Base-by-base conservation (phyloP, 2,329 filamentous ascomycete genomes). In the Beauveria sp. region DNA sequence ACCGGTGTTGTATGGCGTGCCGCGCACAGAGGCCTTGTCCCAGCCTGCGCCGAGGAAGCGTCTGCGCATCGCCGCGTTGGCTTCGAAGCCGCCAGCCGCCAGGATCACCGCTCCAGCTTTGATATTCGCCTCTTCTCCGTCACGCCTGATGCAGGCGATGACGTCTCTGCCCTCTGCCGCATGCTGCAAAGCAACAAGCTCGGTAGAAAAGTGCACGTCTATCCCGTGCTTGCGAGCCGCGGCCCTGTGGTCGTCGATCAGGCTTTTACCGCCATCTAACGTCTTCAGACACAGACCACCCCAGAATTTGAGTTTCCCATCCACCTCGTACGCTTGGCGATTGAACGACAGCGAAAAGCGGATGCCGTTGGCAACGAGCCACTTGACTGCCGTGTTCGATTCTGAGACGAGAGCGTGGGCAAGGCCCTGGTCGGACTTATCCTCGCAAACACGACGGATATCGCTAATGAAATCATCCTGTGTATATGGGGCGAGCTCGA, bases 1-100 rank as follows among this genome's bases (percentile, higher is more conserved):
- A 3, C 86, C 86, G 0, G 80, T 85, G 64, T 88, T 89, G 69
- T 83, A 86, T 0, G 83, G 85, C 0, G 84, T 87, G 9, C 86
- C 86, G 42, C 86, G 78, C 0, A 88, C 85, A 54, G 75, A 73
- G 1, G 86, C 86, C 14, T 82, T 70, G 64, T 88, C 85, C 86
- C 86, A 89, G 0, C 78, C 79, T 0, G 82, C 80, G 0, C 85
- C 85, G 22, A 81, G 73, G 60, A 74, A 77, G 62, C 84, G 78
- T 5, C 76, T 72, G 9, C 85, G 77, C 75, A 88, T 76, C 3
- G 77, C 73, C 0, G 85, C 75, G 58, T 81, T 86, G 12, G 85
- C 79, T 70, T 88, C 84, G 66, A 88, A 88, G 0, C 86, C 86
- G 1, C 86, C 86, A 12, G 84, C 83, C 1, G 82, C 81, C 1